Evolutionary conservation across 148 eudicot genomes (phyloP).

Genomic region (Agrostemma githago): DNA sequence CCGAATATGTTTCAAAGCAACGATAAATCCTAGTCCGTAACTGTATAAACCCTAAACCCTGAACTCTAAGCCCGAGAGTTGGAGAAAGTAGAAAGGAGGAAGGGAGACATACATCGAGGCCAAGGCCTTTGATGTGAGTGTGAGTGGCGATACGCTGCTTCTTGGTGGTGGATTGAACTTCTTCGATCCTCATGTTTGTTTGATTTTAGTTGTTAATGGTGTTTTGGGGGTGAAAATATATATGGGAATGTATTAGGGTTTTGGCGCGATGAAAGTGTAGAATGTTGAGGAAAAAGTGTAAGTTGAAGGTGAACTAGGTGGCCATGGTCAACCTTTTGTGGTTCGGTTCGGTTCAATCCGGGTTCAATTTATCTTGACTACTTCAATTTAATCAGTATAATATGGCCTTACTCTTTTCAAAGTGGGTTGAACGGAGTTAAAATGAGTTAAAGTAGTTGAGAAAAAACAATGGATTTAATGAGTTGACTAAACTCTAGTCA

Average conservation of each 20-base stretch:
- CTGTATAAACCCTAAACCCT: slow-evolving; percentile 6
- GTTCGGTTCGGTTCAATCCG: too few species aligned
- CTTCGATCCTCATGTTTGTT: slow-evolving; percentile 78
- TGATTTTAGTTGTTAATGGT: slow-evolving; percentile 1
- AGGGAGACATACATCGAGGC: slow-evolving; percentile 56
- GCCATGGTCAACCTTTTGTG: too few species aligned
- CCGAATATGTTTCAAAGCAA: too few species aligned
- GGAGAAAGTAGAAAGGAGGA: not conserved
- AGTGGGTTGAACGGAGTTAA: too few species aligned
- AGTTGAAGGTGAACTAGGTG: not conserved
- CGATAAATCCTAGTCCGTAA: slow-evolving; percentile 24
- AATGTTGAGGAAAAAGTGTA: not conserved
- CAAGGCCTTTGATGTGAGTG: slow-evolving; percentile 97
- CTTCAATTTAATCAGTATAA: too few species aligned
- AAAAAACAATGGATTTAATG: too few species aligned
- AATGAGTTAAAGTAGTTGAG: too few species aligned
- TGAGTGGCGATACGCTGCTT: slow-evolving; percentile 93
- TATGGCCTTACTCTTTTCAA: too few species aligned
- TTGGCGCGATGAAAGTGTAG: not conserved
- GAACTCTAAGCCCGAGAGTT: not conserved
- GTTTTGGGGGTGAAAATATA: not conserved
- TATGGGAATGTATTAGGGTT: slow-evolving; percentile 1
- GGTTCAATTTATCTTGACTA: too few species aligned
- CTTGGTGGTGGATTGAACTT: slow-evolving; percentile 89
- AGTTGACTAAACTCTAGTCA: too few species aligned